These are phyloP conservation scores for Cystobasidiaceae sp. DNA, from an alignment of 1,284 basidiomycete species.

Conservation along the genomic window DNA sequence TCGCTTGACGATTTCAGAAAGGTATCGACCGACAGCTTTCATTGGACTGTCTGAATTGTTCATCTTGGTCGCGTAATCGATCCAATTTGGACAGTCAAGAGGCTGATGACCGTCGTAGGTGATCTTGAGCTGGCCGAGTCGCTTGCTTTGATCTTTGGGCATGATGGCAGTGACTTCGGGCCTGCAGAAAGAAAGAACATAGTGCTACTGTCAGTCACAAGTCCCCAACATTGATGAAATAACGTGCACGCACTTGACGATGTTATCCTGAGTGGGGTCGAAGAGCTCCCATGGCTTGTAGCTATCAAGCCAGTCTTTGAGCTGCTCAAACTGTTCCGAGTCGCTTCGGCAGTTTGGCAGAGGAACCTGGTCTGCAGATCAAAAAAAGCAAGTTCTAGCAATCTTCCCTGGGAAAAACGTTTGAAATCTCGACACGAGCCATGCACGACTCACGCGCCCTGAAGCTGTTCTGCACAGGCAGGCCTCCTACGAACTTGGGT, in stretches of 20 bases:
- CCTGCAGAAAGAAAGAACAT: constrained; percentile 18
- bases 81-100: constrained; percentile 66
- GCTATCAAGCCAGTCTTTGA: constrained; percentile 62
- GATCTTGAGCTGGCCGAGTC: constrained; percentile 62
- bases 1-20: constrained; percentile 52
- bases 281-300: constrained; percentile 46
- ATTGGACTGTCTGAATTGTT: constrained; percentile 64
- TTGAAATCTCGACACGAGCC: no score
- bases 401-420: background rate
- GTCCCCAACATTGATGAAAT: background rate
- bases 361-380: constrained; percentile 65
- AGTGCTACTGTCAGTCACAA: constrained; percentile 17
- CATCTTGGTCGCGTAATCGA: constrained; percentile 52
- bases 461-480: constrained; percentile 32
- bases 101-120: constrained; percentile 61
- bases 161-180: constrained; percentile 57
- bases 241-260: constrained; percentile 41
- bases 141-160: constrained; percentile 55
- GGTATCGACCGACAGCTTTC: constrained; percentile 62
- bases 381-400: constrained; percentile 13
- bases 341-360: constrained; percentile 64
- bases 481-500: constrained; percentile 43
- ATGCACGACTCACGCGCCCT: constrained; percentile 36
- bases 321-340: constrained; percentile 57
- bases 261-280: constrained; percentile 49